A percentile compares a stretch with the other conserved stretches of the same genome.
Evolutionary conservation across 2,329 filamentous ascomycete genomes (phyloP).

Genomic region (Xylaria arbuscula): DNA sequence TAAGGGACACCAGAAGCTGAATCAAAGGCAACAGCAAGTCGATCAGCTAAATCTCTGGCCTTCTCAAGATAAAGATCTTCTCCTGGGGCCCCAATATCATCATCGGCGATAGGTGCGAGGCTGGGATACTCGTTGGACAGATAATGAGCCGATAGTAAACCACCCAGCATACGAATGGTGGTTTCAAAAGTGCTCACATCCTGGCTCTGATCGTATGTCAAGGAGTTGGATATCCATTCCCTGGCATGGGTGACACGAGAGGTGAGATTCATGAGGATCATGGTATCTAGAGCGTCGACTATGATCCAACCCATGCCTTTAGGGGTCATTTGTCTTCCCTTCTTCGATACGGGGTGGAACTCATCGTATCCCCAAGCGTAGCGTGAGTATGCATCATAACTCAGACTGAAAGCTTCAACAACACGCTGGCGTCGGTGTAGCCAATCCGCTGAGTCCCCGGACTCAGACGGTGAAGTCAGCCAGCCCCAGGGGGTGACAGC

Average conservation of each 20-base stretch:
- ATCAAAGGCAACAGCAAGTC: constrained; percentile 87
- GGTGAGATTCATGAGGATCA: constrained; percentile 98
- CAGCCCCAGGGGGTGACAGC: constrained; percentile 64
- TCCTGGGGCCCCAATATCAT: constrained; percentile 77
- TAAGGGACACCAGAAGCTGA: constrained; percentile 87
- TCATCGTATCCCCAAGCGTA: constrained; percentile 95
- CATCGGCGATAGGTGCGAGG: constrained; percentile 78
- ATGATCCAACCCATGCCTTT: constrained; percentile 98
- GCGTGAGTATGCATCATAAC: constrained; percentile 92
- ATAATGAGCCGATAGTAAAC: constrained; percentile 92
- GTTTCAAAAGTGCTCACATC: constrained; percentile 99
- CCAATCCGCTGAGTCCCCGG: constrained; percentile 73
- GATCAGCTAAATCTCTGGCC: constrained; percentile 90
- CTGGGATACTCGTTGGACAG: constrained; percentile 84
- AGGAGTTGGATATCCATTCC: constrained; percentile 84
- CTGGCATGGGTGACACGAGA: constrained; percentile 84
- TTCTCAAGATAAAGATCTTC: constrained; percentile 97
- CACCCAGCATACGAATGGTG: constrained; percentile 96
- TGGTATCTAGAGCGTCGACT: constrained; percentile 91
- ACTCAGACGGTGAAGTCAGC: constrained; percentile 62
- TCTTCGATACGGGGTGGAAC: constrained; percentile 85
- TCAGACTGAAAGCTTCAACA: constrained; percentile 88
- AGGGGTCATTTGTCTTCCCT: constrained; percentile 83
- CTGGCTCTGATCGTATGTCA: constrained; percentile 91
- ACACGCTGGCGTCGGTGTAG: constrained; percentile 80